Evolutionary conservation across 1,139 yeast species (phyloP).

Genomic region (Lodderomyces metapsilosis): DNA sequence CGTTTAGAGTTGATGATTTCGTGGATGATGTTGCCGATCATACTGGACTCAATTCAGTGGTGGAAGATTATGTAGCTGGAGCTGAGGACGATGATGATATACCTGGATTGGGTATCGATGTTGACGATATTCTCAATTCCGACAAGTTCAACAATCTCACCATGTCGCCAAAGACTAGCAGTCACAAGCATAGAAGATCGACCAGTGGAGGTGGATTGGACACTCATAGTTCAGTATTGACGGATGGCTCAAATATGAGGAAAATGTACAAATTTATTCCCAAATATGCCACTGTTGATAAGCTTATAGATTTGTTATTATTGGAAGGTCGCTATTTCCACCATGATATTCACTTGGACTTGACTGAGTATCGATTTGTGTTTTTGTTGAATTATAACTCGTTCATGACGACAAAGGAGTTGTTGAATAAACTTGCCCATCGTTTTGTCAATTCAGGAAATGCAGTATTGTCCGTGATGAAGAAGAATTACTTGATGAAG

Average conservation of each 20-base stretch:
- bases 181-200: neutral
- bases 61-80: constrained; percentile 17
- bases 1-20: constrained; percentile 42
- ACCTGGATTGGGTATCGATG: constrained; percentile 46
- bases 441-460: constrained; percentile 47
- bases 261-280: constrained; percentile 28
- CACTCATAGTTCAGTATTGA: neutral
- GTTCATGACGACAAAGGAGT: constrained; percentile 41
- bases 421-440: constrained; percentile 43
- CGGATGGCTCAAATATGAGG: constrained; percentile 7
- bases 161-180: constrained; percentile 16
- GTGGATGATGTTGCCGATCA: constrained; percentile 20
- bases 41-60: constrained; percentile 16
- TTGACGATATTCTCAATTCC: constrained; percentile 43
- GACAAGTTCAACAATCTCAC: constrained; percentile 41
- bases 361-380: constrained; percentile 44
- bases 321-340: constrained; percentile 41
- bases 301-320: constrained; percentile 40
- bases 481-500: constrained; percentile 21
- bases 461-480: constrained; percentile 49
- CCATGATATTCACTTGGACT: constrained; percentile 37
- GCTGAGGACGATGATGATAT: constrained; percentile 38
- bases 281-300: constrained; percentile 41
- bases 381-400: constrained; percentile 44
- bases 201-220: constrained; percentile 1